Evolutionary conservation across 2,329 filamentous ascomycete species (phyloP), one percentile per base, ranked within the genome.

Genomic region (Teratosphaeria viscida): DNA sequence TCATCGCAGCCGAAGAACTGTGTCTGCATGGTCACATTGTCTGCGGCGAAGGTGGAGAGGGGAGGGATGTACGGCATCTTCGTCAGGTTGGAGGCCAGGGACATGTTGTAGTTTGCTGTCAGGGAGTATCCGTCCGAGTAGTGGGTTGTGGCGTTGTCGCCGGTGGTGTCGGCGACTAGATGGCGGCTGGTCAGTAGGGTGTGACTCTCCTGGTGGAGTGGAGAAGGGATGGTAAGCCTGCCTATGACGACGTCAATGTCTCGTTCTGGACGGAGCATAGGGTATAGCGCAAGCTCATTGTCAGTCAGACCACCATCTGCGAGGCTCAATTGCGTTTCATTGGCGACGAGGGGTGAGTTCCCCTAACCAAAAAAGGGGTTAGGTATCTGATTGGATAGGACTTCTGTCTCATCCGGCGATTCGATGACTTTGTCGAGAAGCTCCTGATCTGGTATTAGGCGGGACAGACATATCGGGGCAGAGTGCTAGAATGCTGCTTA

Each of bases 11-110:
- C 58, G n/a, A 59, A 59, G 54, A 59, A 59, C 3, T 29, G 4
- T 11, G 58, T 29, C 37, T 53, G 14, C 16, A 12, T 52, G 43
- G 19, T 39, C 54, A 59, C 1, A 16, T 52, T 26, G 19, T 52
- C 14, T 7, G 58, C 37, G 16, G 37, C 43, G 58, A 56, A 53
- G 19, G 49, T 54, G 54, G n/a, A 2, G 12, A 19, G 19, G 2
- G 54, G 11, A 16, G 58, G 58, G 43, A 59, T 59, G 5, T 29
- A 27, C 14, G 58, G 58, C 58, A 59, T 59, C 39, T 54, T 56
- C 23, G 58, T 56, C 1, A 59, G 39, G 23, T 47, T 34, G 19
- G 39, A 19, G n/a, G 29, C 55, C 26, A 55, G 23, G 14, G 54
- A 37, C 43, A 52, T 14, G 12, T 34, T 27, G 37, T 55, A 59